Evolutionary conservation across 2,329 filamentous ascomycete species (phyloP).

Genomic region (Epichloe brachyelytri): DNA sequence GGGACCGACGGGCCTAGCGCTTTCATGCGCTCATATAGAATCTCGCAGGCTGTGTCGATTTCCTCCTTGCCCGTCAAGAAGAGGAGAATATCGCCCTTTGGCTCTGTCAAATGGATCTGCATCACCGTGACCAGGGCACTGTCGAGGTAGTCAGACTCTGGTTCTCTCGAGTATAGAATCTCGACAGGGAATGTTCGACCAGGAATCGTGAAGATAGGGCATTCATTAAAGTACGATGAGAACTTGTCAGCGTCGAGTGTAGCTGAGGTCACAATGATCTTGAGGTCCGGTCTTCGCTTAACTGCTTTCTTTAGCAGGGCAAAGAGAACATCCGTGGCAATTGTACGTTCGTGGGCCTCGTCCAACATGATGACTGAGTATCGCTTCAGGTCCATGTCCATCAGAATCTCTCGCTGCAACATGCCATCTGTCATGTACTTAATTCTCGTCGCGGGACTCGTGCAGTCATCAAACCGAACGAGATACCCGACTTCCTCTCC

Average conservation of each 20-base stretch:
- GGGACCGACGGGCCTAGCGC: conserved; percentile 81
- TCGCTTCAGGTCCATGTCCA: conserved; percentile 76
- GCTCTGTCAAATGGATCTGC: conserved; percentile 93
- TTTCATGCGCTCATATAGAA: conserved; percentile 92
- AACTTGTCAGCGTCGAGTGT: conserved; percentile 97
- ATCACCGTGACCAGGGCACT: conserved; percentile 91
- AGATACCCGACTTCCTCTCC: conserved; percentile 94
- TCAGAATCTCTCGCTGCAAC: conserved; percentile 86
- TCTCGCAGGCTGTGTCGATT: conserved; percentile 90
- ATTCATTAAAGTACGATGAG: conserved; percentile 88
- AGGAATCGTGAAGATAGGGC: conserved; percentile 92
- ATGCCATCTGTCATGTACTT: conserved; percentile 99
- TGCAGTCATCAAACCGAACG: conserved; percentile 94
- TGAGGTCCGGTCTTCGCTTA: conserved; percentile 73
- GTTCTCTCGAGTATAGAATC: conserved; percentile 87
- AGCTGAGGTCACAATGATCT: conserved; percentile 91
- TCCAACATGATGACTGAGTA: conserved; percentile 98
- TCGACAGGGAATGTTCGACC: conserved; percentile 93
- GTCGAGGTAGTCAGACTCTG: conserved; percentile 91
- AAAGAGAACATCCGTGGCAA: conserved; percentile 90
- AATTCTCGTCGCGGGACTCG: conserved; percentile 75
- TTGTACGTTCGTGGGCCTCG: conserved; percentile 94
- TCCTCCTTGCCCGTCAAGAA: conserved; percentile 97
- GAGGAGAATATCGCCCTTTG: conserved; percentile 83
- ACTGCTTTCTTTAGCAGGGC: conserved; percentile 88